These are phyloP conservation scores for Aspergillus ostianus DNA, from an alignment of 495 filamentous ascomycete species.

Conservation along the genomic window DNA sequence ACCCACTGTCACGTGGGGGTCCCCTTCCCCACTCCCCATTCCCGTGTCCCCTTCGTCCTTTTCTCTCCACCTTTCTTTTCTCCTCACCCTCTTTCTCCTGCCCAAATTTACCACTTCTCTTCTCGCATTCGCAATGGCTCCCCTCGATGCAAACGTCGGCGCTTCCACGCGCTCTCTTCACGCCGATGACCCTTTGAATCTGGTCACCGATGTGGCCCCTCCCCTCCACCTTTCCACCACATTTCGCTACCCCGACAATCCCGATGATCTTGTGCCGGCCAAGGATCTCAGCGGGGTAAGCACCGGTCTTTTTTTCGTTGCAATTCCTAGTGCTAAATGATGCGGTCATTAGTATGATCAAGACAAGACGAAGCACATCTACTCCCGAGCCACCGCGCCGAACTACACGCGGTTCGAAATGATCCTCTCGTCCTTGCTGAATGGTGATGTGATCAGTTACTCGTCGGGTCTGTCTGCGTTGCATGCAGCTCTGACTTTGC, in stretches of 20 bases:
- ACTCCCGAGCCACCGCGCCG: conserved; percentile 74
- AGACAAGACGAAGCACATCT: conserved; percentile 51
- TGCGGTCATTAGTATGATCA: conserved; percentile 19
- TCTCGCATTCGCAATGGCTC: conserved; percentile 29
- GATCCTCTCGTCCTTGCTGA: conserved; percentile 69
- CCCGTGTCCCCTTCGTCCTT: background rate
- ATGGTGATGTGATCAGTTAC: conserved; percentile 71
- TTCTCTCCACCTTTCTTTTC: background rate
- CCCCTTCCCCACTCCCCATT: background rate
- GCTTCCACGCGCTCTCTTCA: conserved; percentile 75
- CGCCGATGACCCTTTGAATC: conserved; percentile 76
- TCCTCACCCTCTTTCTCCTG: background rate
- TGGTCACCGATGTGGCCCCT: conserved; percentile 74
- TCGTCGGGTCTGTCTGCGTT: conserved; percentile 83
- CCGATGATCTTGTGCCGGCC: conserved; percentile 54
- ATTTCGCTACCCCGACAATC: conserved; percentile 74
- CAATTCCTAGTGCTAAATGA: background rate
- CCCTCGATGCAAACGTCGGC: conserved; percentile 23
- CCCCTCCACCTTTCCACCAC: conserved; percentile 85
- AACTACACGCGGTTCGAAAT: conserved; percentile 82
- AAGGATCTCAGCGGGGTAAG: conserved; percentile 38
- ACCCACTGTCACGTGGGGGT: no score
- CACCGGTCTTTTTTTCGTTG: background rate
- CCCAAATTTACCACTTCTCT: background rate
- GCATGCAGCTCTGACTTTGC: conserved; percentile 72